Evolutionary conservation across 352 stramenopile species (phyloP).

Genomic region (Globisporangium radiosum): DNA sequence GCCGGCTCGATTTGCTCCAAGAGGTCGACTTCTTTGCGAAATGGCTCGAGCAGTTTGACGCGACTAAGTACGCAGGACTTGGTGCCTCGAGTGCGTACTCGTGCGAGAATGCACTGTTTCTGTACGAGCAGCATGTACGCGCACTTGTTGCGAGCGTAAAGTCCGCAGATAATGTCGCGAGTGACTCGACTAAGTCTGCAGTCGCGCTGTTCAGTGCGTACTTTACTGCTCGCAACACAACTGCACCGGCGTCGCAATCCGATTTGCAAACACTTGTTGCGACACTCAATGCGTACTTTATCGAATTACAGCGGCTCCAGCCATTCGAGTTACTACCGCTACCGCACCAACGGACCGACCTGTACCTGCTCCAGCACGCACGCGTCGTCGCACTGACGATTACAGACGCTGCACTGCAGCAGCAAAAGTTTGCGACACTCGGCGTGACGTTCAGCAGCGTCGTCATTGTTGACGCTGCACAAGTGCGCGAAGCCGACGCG

Average conservation of each 20-base stretch:
- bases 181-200: no score
- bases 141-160: no score
- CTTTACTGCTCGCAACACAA: conserved; percentile 28
- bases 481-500: conserved; percentile 93
- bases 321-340: conserved; percentile 94
- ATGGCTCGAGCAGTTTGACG: conserved; percentile 61
- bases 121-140: conserved; percentile 90
- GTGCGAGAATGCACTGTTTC: conserved; percentile 95
- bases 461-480: conserved; percentile 94
- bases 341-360: conserved; percentile 85
- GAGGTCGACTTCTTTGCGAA: conserved; percentile 91
- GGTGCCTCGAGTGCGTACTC: conserved; percentile 86
- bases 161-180: no score
- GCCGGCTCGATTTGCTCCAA: conserved; percentile 77
- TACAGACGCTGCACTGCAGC: conserved; percentile 90
- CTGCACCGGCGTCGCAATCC: conserved; percentile 14
- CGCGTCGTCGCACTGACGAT: conserved; percentile 95
- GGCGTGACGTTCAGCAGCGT: conserved; percentile 82
- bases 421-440: conserved; percentile 81
- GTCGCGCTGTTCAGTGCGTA: conserved; percentile 22
- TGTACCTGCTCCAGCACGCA: conserved; percentile 94
- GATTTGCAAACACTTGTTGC: conserved; percentile 42
- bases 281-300: conserved; percentile 88
- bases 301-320: conserved; percentile 88
- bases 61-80: conserved; percentile 44